phyloP scores from a whole-genome alignment of 2,329 filamentous ascomycete species.

The Ceratocystis colombiana region DNA sequence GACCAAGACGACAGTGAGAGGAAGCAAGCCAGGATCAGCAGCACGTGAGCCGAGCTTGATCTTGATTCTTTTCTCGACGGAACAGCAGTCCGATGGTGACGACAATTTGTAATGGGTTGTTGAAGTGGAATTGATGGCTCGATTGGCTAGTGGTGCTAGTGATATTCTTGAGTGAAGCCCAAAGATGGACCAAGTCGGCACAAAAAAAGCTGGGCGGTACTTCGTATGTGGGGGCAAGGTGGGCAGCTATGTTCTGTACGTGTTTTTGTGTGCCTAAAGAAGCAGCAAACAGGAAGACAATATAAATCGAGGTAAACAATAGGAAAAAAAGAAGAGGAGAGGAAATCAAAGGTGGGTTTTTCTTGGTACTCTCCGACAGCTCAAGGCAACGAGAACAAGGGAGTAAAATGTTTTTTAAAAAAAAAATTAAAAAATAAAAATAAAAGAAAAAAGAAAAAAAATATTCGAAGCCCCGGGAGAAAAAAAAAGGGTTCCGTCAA shows the following conservation, averaged over 20 bases:
- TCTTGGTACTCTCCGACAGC: background rate
- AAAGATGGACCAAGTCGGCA: too few species aligned
- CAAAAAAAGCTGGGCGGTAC: too few species aligned
- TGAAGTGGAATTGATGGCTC: too few species aligned
- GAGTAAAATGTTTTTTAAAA: background rate
- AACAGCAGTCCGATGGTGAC: too few species aligned
- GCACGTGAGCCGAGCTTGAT: background rate
- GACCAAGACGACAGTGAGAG: background rate
- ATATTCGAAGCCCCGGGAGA: background rate
- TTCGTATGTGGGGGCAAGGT: too few species aligned
- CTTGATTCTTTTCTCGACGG: too few species aligned
- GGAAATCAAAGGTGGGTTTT: background rate
- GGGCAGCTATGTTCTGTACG: background rate
- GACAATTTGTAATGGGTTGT: too few species aligned
- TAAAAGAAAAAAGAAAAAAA: background rate
- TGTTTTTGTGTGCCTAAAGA: background rate
- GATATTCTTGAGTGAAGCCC: too few species aligned
- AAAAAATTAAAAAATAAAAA: background rate
- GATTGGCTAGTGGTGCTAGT: too few species aligned
- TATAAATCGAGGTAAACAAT: background rate
- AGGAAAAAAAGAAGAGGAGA: background rate
- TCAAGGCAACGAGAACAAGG: background rate
- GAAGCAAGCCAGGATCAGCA: background rate
- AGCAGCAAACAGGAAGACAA: too few species aligned
- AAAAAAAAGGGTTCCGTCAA: conserved; percentile 1